These are phyloP conservation scores for Excoecaria cochinchinensis DNA, from an alignment of 345 rosid species.

Conservation along the genomic window DNA sequence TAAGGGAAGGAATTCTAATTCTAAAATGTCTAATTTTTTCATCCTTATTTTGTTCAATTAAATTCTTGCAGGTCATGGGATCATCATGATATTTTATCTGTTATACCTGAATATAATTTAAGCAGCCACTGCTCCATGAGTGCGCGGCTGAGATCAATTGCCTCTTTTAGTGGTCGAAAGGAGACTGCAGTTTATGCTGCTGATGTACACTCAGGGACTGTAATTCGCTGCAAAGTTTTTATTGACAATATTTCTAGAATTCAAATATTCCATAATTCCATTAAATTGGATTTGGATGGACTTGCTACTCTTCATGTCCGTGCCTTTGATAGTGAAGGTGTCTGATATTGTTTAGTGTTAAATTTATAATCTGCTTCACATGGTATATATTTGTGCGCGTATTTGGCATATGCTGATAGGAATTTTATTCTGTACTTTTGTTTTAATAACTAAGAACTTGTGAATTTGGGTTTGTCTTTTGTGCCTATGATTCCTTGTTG, in stretches of 20 bases:
- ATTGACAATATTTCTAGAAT: constrained; percentile 85
- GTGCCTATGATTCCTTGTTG: not conserved
- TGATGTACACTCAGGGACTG: constrained; percentile 69
- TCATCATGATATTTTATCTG: constrained; percentile 84
- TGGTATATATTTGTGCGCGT: not conserved
- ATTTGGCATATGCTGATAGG: not conserved
- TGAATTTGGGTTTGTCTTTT: not conserved
- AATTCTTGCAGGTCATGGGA: constrained; percentile 84
- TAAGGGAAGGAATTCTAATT: not conserved
- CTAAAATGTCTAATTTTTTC: not conserved
- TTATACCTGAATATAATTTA: constrained; percentile 74
- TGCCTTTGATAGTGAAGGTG: constrained; percentile 90
- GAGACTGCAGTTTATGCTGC: constrained; percentile 95
- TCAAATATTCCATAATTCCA: constrained; percentile 86
- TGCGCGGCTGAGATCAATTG: constrained; percentile 77
- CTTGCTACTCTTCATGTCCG: constrained; percentile 88
- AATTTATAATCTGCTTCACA: not conserved
- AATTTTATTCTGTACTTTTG: too few relatives aligned
- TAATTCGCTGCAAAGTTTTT: constrained; percentile 95
- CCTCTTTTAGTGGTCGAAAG: constrained; percentile 68
- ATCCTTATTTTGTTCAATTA: not conserved
- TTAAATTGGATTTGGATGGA: constrained; percentile 93
- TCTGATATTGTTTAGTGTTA: not conserved
- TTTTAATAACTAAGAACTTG: not conserved
- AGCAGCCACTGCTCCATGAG: constrained; percentile 80